phyloP scores from a whole-genome alignment of 2,329 filamentous ascomycete species.

The Neonectria punicea region DNA sequence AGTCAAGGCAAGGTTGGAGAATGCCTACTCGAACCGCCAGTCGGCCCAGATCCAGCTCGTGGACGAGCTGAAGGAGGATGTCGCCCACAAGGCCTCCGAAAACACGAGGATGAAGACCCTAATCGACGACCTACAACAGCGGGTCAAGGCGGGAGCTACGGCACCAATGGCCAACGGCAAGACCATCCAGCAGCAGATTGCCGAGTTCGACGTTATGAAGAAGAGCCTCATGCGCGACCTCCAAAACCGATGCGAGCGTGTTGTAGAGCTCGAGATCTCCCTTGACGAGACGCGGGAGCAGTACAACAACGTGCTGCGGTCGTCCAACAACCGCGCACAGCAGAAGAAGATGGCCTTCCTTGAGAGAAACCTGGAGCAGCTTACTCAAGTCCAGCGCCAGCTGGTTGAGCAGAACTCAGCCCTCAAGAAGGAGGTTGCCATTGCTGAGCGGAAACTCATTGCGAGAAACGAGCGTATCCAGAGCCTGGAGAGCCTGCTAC shows the following conservation, averaged over 20 bases:
- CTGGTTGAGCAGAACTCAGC: conserved; percentile 97
- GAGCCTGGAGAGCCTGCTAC: conserved; percentile 88
- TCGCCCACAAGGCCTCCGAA: conserved; percentile 82
- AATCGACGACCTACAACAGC: conserved; percentile 81
- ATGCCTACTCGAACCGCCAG: conserved; percentile 80
- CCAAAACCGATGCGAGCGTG: conserved; percentile 97
- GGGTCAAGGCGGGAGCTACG: conserved; percentile 70
- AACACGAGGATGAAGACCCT: conserved; percentile 82
- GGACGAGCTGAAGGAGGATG: conserved; percentile 80
- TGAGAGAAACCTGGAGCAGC: conserved; percentile 96
- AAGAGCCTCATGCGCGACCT: conserved; percentile 99
- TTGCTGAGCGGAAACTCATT: conserved; percentile 96
- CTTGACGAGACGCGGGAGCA: conserved; percentile 97
- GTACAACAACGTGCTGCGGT: conserved; percentile 97
- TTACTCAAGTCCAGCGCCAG: conserved; percentile 96
- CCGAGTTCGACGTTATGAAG: conserved; percentile 99
- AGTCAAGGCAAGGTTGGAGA: conserved; percentile 81
- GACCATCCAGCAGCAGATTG: conserved; percentile 96
- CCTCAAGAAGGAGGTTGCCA: conserved; percentile 98
- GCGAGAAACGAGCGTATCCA: conserved; percentile 97
- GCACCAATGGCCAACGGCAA: conserved; percentile 81
- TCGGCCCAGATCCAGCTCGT: conserved; percentile 78
- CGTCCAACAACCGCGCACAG: conserved; percentile 97
- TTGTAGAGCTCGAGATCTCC: conserved; percentile 97
- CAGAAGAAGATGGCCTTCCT: conserved; percentile 99